These are phyloP conservation scores for Auricularia sp. DNA, from an alignment of 768 basidiomycete species.

Conservation along the genomic window DNA sequence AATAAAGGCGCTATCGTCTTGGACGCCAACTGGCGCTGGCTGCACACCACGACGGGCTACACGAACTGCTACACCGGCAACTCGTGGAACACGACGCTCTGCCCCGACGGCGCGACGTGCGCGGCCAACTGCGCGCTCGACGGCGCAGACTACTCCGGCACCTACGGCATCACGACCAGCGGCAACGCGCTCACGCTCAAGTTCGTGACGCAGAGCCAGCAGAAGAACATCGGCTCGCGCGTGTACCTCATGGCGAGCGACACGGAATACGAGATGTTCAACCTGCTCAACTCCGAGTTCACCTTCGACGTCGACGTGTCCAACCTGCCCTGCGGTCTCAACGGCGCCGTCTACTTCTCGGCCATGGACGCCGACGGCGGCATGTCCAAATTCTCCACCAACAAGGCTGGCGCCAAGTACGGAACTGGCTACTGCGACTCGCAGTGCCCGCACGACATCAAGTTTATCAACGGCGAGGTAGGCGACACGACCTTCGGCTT, in stretches of 20 bases:
- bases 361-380: slow-evolving; percentile 54
- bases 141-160: slow-evolving; percentile 35
- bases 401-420: slow-evolving; percentile 29
- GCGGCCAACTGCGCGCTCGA: slow-evolving; percentile 22
- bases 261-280: slow-evolving; percentile 38
- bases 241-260: slow-evolving; percentile 43
- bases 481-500: slow-evolving; percentile 10
- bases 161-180: slow-evolving; percentile 43
- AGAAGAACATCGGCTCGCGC: slow-evolving; percentile 23
- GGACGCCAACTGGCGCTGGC: slow-evolving; percentile 10
- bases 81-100: slow-evolving; percentile 42
- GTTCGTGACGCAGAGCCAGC: slow-evolving; percentile 32
- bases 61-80: slow-evolving; percentile 47
- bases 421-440: slow-evolving; percentile 45
- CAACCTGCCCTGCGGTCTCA: slow-evolving; percentile 47
- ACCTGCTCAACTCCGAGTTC: slow-evolving; percentile 47
- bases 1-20: background rate
- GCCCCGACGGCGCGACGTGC: slow-evolving; percentile 40
- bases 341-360: slow-evolving; percentile 51
- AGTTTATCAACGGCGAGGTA: slow-evolving; percentile 49
- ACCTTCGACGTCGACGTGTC: slow-evolving; percentile 52
- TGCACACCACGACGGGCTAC: slow-evolving; percentile 26
- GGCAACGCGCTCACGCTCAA: slow-evolving; percentile 39
- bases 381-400: slow-evolving; percentile 34
- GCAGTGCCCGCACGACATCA: slow-evolving; percentile 51